A percentile compares a stretch with the other conserved stretches of the same genome.
Evolutionary conservation across 306 rosid species (phyloP).

Genomic region (Castanopsis chinensis): DNA sequence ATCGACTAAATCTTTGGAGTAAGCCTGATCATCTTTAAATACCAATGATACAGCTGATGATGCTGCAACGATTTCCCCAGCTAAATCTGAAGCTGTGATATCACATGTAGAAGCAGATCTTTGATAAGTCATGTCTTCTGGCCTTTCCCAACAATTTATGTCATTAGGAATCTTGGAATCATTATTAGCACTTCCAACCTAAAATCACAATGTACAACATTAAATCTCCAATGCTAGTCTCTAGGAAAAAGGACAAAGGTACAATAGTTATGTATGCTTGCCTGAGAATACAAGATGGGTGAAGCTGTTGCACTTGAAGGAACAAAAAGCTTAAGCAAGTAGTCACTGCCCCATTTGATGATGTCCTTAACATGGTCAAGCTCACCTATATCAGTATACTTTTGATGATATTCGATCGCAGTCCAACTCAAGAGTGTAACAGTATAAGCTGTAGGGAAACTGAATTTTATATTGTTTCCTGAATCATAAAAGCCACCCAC

Average conservation of each 20-base stretch:
- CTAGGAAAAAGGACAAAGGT: background rate
- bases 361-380: slow-evolving; percentile 78
- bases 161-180: slow-evolving; percentile 38
- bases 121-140: slow-evolving; percentile 62
- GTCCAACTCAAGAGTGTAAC: slow-evolving; percentile 81
- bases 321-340: slow-evolving; percentile 59
- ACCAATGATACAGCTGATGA: slow-evolving; percentile 77
- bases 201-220: slow-evolving; percentile 4
- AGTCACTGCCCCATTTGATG: slow-evolving; percentile 83
- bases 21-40: slow-evolving; percentile 47
- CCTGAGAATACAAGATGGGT: slow-evolving; percentile 65
- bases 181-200: slow-evolving; percentile 69
- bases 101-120: slow-evolving; percentile 66
- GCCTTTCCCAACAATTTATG: slow-evolving; percentile 69
- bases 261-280: slow-evolving; percentile 21
- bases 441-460: slow-evolving; percentile 79
- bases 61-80: slow-evolving; percentile 73
- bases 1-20: slow-evolving; percentile 42
- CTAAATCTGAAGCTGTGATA: slow-evolving; percentile 69
- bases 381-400: slow-evolving; percentile 62
- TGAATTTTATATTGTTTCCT: slow-evolving; percentile 80
- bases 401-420: slow-evolving; percentile 66
- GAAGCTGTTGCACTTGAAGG: slow-evolving; percentile 41
- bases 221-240: background rate
- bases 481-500: slow-evolving; percentile 91